A percentile compares a stretch with the other conserved stretches of the same genome.
These are phyloP conservation scores for Nicotiana obtusifolia DNA, from an alignment of 257 asterid species.

Conservation along the genomic window DNA sequence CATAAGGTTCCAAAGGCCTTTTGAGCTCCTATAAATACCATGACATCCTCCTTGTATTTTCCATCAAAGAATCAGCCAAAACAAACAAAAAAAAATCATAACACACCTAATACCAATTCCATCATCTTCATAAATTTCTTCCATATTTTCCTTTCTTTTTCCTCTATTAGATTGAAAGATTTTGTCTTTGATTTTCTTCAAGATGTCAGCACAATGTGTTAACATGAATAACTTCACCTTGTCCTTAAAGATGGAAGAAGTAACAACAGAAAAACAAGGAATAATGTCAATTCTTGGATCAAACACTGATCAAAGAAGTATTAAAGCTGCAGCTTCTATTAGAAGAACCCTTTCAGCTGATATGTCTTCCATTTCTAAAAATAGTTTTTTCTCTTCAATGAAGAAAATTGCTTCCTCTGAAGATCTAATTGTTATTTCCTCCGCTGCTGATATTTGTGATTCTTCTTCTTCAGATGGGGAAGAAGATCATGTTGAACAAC, in stretches of 20 bases:
- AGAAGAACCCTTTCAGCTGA: slow-evolving; percentile 37
- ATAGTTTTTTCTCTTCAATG: slow-evolving; percentile 20
- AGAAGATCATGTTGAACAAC: neutral
- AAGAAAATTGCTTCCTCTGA: slow-evolving; percentile 29
- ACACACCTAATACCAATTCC: slow-evolving; percentile 10
- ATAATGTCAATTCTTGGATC: slow-evolving; percentile 71
- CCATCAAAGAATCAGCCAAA: slow-evolving; percentile 24
- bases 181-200: slow-evolving; percentile 9
- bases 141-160: slow-evolving; percentile 3
- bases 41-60: slow-evolving; percentile 29
- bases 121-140: slow-evolving; percentile 6
- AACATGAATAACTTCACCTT: slow-evolving; percentile 5
- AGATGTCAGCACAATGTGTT: slow-evolving; percentile 14
- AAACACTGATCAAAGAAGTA: slow-evolving; percentile 18
- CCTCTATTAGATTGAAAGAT: slow-evolving; percentile 12
- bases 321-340: slow-evolving; percentile 28
- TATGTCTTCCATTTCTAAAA: slow-evolving; percentile 21
- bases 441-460: neutral
- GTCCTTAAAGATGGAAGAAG: slow-evolving; percentile 11
- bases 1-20: slow-evolving; percentile 31
- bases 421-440: neutral
- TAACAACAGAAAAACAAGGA: slow-evolving; percentile 38
- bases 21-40: slow-evolving; percentile 56
- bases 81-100: slow-evolving; percentile 3
- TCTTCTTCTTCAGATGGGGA: slow-evolving; percentile 23